These are phyloP conservation scores for Biscogniauxia mediterranea DNA, from an alignment of 2,329 filamentous ascomycete species.

Conservation along the genomic window DNA sequence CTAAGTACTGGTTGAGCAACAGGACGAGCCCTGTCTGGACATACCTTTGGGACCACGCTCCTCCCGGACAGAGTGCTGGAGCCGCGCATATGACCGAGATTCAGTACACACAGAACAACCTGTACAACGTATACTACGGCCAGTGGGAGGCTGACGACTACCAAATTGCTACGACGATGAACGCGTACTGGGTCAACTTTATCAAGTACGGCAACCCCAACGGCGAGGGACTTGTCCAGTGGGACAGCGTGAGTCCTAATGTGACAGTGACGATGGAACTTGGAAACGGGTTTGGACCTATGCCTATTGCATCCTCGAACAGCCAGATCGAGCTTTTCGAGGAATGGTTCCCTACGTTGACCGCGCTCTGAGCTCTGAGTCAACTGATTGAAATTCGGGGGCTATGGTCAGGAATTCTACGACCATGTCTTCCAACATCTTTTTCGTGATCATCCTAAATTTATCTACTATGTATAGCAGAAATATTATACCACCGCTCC, in stretches of 20 bases:
- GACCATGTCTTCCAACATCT: too few species aligned
- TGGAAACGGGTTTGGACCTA: conserved; percentile 15
- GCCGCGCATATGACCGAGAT: conserved; percentile 31
- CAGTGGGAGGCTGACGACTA: conserved; percentile 7
- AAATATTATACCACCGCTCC: too few species aligned
- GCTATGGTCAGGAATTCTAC: too few species aligned
- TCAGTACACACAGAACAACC: conserved; percentile 31
- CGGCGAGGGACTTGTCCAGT: conserved; percentile 9
- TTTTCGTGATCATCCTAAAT: too few species aligned
- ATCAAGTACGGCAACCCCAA: conserved; percentile 13
- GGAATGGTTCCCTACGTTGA: conserved; percentile 13
- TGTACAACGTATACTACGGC: conserved; percentile 20
- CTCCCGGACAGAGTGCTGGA: conserved; percentile 25
- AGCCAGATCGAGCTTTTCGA: conserved; percentile 11
- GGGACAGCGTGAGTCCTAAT: conserved; percentile 8
- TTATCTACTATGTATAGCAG: too few species aligned
- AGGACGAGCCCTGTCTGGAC: conserved; percentile 23
- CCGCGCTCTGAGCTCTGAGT: conserved; percentile 33
- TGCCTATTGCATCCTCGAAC: conserved; percentile 12
- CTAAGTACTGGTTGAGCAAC: conserved; percentile 20
- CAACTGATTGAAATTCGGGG: too few species aligned
- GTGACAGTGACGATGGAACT: conserved; percentile 15
- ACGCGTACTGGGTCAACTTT: conserved; percentile 8
- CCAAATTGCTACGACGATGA: conserved; percentile 7
- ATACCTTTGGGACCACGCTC: conserved; percentile 30